Evolutionary conservation across 2,329 filamentous ascomycete genomes (phyloP), one percentile per base, ranked within the genome.

Genomic region (Penicillium polonicum): DNA sequence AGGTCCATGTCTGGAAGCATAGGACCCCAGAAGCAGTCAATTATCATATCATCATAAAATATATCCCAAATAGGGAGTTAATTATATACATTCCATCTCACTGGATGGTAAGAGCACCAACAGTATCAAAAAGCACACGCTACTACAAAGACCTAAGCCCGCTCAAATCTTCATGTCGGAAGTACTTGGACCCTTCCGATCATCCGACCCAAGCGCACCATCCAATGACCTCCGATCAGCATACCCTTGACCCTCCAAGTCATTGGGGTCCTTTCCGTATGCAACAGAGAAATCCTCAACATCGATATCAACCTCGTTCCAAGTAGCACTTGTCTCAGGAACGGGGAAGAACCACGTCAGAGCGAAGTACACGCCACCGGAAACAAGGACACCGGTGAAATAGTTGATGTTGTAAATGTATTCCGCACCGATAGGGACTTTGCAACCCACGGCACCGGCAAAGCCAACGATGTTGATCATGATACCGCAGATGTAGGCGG

Each of bases 351-450:
- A 35, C 57, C 78, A 83, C 72, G 88, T 92, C 1, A 96, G 79
- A 0, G 72, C 54, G 78, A 84, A 95, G 76, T 97, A 97, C 8
- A 87, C 76, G 0, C 62, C 70, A 0, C 79, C 79, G 0, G 90
- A 84, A 12, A 95, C 83, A 46, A 91, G 79, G 71, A 96, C 92
- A 0, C 92, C 92, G 43, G 84, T 83, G 72, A 97, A 95, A 79
- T 92, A 97, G 75, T 96, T 96, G 66, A 97, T 70, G 64, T 92
- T 90, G 79, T 96, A 97, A 59, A 97, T 85, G 70, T 95, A 95
- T 0, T 83, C 85, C 0, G 93, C 92, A 1, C 88, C 92, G 6
- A 84, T 79, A 0, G 93, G 92, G 0, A 96, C 91, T 0, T 77
- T 70, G 21, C 72, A 74, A 0, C 91, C 91, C 27, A 96, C 83